phyloP scores from a whole-genome alignment of 768 basidiomycete species.

The Hypholoma sublateritium region DNA sequence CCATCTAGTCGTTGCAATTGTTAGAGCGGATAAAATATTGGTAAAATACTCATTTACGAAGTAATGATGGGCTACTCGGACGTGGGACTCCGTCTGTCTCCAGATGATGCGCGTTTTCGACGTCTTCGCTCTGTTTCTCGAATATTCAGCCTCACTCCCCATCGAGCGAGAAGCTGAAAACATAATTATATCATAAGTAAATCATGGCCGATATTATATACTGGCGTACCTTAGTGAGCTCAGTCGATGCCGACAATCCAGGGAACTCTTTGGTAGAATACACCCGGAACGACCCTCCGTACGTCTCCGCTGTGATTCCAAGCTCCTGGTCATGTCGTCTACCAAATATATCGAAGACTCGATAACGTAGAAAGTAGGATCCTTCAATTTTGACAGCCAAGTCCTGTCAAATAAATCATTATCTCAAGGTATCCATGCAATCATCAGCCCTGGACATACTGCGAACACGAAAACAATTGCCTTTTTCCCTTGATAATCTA shows the following conservation, averaged over 20 bases:
- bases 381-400: conserved; percentile 72
- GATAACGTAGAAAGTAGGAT: conserved; percentile 62
- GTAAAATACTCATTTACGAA: no score
- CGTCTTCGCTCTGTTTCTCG: conserved; percentile 26
- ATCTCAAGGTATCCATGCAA: background rate
- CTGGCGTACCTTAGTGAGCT: conserved; percentile 57
- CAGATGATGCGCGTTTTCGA: conserved; percentile 14
- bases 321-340: conserved; percentile 31
- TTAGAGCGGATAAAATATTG: no score
- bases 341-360: conserved; percentile 62
- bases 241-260: conserved; percentile 63
- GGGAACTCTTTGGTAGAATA: conserved; percentile 76
- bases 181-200: background rate
- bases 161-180: conserved; percentile 23
- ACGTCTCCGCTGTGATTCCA: conserved; percentile 61
- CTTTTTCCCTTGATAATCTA: conserved; percentile 59
- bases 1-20: no score
- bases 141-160: conserved; percentile 27
- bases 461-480: conserved; percentile 64
- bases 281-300: conserved; percentile 61
- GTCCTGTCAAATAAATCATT: conserved; percentile 41
- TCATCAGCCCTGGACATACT: conserved; percentile 29
- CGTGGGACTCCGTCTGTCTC: conserved; percentile 7
- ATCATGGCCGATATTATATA: background rate
- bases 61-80: conserved; percentile 8